phyloP scores from a whole-genome alignment of 1,139 yeast species.

The Geotrichum candidum region DNA sequence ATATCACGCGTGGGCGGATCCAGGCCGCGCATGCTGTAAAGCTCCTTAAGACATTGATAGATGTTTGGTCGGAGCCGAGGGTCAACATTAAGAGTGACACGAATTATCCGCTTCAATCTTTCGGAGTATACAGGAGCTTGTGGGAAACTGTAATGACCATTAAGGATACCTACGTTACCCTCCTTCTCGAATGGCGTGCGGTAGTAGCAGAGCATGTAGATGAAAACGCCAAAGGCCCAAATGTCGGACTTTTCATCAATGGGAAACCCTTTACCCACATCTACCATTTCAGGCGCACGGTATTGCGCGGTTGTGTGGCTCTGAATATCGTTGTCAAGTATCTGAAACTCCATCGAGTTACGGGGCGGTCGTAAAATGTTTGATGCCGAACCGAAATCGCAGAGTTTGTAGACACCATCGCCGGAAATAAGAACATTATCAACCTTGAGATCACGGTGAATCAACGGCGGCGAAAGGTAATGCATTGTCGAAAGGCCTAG shows the following conservation, averaged over 20 bases:
- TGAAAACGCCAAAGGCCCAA: slow-evolving; percentile 92
- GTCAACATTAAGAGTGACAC: slow-evolving; percentile 73
- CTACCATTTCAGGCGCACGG: slow-evolving; percentile 95
- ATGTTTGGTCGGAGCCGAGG: slow-evolving; percentile 83
- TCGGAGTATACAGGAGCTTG: slow-evolving; percentile 38
- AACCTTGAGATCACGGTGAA: slow-evolving; percentile 91
- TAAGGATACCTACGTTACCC: slow-evolving; percentile 62
- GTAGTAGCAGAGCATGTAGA: slow-evolving; percentile 86
- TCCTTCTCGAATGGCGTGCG: slow-evolving; percentile 87
- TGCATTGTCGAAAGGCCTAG: slow-evolving; percentile 88
- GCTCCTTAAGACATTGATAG: slow-evolving; percentile 69
- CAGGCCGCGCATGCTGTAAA: slow-evolving; percentile 51
- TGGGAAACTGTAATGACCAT: slow-evolving; percentile 57
- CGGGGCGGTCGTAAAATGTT: slow-evolving; percentile 60
- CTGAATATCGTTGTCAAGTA: slow-evolving; percentile 74
- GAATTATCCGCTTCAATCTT: slow-evolving; percentile 46
- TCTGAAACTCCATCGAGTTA: slow-evolving; percentile 57
- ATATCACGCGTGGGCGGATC: slow-evolving; percentile 46
- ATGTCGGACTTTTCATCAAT: slow-evolving; percentile 92
- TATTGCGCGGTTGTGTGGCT: slow-evolving; percentile 97
- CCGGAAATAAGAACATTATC: slow-evolving; percentile 84
- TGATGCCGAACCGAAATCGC: slow-evolving; percentile 94
- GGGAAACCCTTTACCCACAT: slow-evolving; percentile 73
- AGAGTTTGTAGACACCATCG: slow-evolving; percentile 67
- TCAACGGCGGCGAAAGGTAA: slow-evolving; percentile 67